phyloP scores from a whole-genome alignment of 495 filamentous ascomycete genomes.

The Tetracladium marchalianum region DNA sequence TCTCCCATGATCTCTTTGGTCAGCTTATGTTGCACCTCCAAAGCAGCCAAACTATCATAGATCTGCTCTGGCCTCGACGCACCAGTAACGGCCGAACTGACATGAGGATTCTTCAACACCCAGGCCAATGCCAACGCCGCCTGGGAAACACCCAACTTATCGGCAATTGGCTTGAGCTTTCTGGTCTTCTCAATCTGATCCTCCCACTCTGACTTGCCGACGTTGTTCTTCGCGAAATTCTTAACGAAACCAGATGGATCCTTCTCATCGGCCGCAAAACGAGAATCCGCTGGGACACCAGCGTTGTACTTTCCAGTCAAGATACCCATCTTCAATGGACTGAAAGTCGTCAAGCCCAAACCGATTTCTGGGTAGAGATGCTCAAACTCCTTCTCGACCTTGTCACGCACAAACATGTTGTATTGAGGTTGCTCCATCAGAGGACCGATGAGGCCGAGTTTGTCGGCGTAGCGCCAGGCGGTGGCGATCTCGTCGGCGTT shows the following conservation, averaged over 20 bases:
- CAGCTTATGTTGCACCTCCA: slow-evolving; percentile 50
- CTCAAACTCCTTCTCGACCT: slow-evolving; percentile 67
- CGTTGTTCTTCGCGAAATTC: slow-evolving; percentile 34
- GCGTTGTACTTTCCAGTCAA: slow-evolving; percentile 79
- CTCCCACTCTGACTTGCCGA: slow-evolving; percentile 36
- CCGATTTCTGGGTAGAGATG: slow-evolving; percentile 54
- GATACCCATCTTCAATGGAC: slow-evolving; percentile 61
- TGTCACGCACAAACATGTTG: slow-evolving; percentile 63
- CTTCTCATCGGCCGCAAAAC: slow-evolving; percentile 35
- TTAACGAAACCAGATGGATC: slow-evolving; percentile 19
- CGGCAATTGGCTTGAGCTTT: slow-evolving; percentile 52
- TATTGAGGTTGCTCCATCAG: slow-evolving; percentile 81
- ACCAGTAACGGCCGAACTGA: slow-evolving; percentile 69
- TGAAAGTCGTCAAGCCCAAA: slow-evolving; percentile 65
- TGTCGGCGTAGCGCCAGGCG: slow-evolving; percentile 65
- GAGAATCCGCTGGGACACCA: slow-evolving; percentile 46
- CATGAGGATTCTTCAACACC: slow-evolving; percentile 66
- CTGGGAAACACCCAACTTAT: slow-evolving; percentile 53
- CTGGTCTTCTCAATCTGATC: slow-evolving; percentile 32
- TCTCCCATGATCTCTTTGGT: slow-evolving; percentile 57
- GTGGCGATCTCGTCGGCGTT: slow-evolving; percentile 68
- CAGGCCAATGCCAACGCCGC: slow-evolving; percentile 66
- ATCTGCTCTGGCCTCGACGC: slow-evolving; percentile 66
- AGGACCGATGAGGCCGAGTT: slow-evolving; percentile 68
- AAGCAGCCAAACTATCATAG: slow-evolving; percentile 54